Evolutionary conservation across 495 filamentous ascomycete genomes (phyloP).

Genomic region (Daldinia caldariorum): DNA sequence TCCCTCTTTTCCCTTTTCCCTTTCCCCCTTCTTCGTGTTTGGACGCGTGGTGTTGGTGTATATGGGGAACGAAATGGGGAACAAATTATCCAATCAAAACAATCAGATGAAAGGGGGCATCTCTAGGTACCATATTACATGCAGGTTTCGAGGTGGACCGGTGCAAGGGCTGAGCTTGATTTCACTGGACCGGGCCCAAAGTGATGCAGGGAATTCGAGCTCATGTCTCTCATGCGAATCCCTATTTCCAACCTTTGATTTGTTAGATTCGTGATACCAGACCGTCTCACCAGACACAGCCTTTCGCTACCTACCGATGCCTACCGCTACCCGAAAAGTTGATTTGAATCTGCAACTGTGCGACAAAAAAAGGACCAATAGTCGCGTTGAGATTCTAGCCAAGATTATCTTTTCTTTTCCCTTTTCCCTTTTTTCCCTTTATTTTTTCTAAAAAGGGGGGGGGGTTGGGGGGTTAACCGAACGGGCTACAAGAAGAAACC

Average conservation of each 20-base stretch:
- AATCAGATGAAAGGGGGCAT: slow-evolving; percentile 29
- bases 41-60: slow-evolving; percentile 47
- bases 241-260: slow-evolving; percentile 30
- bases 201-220: slow-evolving; percentile 32
- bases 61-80: slow-evolving; percentile 14
- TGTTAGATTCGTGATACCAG: slow-evolving; percentile 26
- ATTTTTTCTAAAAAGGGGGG: slow-evolving; percentile 13
- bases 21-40: slow-evolving; percentile 29
- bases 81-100: slow-evolving; percentile 27
- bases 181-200: slow-evolving; percentile 33
- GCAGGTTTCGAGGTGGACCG: slow-evolving; percentile 27
- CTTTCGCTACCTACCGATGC: not conserved
- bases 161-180: slow-evolving; percentile 34
- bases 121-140: slow-evolving; percentile 26
- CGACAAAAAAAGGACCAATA: slow-evolving; percentile 28
- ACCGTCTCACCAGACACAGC: slow-evolving; percentile 33
- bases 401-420: slow-evolving; percentile 25
- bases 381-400: slow-evolving; percentile 32
- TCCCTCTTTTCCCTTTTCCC: too few relatives aligned
- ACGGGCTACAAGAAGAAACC: slow-evolving; percentile 3
- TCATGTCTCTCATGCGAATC: slow-evolving; percentile 38
- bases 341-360: slow-evolving; percentile 26
- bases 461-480: slow-evolving; percentile 24
- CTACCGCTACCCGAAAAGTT: slow-evolving; percentile 7
- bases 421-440: too few relatives aligned